Evolutionary conservation across 495 filamentous ascomycete genomes (phyloP), one percentile per base, ranked within the genome.

Genomic region (Tuber aestivum): DNA sequence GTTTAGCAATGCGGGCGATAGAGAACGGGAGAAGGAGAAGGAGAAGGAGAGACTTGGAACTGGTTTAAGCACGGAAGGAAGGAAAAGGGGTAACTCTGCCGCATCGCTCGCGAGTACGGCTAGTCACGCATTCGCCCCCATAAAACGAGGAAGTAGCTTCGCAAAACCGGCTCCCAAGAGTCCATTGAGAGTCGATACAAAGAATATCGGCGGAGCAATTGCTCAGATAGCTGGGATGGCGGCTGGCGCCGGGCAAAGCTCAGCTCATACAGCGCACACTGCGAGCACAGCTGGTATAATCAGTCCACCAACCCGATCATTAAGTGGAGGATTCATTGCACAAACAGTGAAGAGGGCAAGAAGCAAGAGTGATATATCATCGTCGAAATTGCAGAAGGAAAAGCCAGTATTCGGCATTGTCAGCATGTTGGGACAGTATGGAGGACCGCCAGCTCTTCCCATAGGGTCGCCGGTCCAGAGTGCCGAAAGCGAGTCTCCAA

Each of bases 341-440:
- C 86, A 87, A 71, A 81, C 86, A 16, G 86, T 91, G 70, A 87
- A 85, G 69, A 90, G 93, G 56, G 85, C 84, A 8, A 87, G 93
- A 81, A 95, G 92, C 85, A 91, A 88, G 81, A 95, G 93, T 77
- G 94, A 97, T 74, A 78, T 94, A 41, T 86, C 89, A 7, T 87
- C 76, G 37, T 79, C 78, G 44, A 79, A 76, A 32, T 45, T 82
- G 6, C 70, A 77, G 21, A 81, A 80, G 48, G 69, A 35, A 41
- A 78, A 80, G 38, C 81, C 73, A 44, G 40, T 78, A 41, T 82
- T 80, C 77, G 81, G 81, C 4, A 82, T 82, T 20, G 75, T 82
- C 48, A 81, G 81, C 41, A 45, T 82, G 35, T 61, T 82, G 18
- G 73, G 70, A 18, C 78, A 79, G 18, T 75, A 79, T 23, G 78